Percentiles rank a stretch among this genome's conserved stretches.
These are phyloP conservation scores for Schizosaccharomyces cryophilus DNA, from an alignment of 805 yeast genomes.

Conservation along the genomic window DNA sequence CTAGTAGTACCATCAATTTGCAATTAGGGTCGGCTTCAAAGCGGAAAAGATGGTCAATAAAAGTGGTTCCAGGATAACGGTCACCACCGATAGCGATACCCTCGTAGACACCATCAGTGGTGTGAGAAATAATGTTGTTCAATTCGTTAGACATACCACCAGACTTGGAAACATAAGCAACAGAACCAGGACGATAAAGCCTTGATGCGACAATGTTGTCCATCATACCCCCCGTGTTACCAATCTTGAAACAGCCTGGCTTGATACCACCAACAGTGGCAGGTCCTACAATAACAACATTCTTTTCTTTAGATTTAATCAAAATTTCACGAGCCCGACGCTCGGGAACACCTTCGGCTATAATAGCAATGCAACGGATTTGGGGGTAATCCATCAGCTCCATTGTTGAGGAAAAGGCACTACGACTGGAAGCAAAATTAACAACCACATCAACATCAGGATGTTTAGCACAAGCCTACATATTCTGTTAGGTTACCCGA, in stretches of 20 bases:
- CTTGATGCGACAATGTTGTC: conserved; percentile 25
- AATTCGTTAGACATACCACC: conserved; percentile 27
- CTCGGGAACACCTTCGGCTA: conserved; percentile 26
- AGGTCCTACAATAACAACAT: conserved; percentile 24
- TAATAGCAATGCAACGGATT: conserved; percentile 20
- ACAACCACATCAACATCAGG: conserved; percentile 26
- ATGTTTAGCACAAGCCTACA: conserved; percentile 18
- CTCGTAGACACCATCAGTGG: conserved; percentile 24
- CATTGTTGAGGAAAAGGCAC: conserved; percentile 24
- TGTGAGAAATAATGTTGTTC: conserved; percentile 22
- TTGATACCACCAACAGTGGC: conserved; percentile 26
- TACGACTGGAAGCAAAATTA: conserved; percentile 23
- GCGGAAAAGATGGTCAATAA: conserved; percentile 41
- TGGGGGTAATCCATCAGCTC: conserved; percentile 23
- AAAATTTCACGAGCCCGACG: conserved; percentile 25
- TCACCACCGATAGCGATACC: conserved; percentile 55
- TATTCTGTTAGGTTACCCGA: neutral
- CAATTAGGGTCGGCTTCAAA: conserved; percentile 39
- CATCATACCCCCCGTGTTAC: conserved; percentile 28
- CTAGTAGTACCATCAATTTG: conserved; percentile 39
- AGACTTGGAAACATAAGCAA: conserved; percentile 24
- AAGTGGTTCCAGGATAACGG: conserved; percentile 50
- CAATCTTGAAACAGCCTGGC: conserved; percentile 26
- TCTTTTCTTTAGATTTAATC: conserved; percentile 20
- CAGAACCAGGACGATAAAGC: conserved; percentile 25